These are phyloP conservation scores for Lizonia empirigonia DNA, from an alignment of 2,329 filamentous ascomycete genomes.

Conservation along the genomic window DNA sequence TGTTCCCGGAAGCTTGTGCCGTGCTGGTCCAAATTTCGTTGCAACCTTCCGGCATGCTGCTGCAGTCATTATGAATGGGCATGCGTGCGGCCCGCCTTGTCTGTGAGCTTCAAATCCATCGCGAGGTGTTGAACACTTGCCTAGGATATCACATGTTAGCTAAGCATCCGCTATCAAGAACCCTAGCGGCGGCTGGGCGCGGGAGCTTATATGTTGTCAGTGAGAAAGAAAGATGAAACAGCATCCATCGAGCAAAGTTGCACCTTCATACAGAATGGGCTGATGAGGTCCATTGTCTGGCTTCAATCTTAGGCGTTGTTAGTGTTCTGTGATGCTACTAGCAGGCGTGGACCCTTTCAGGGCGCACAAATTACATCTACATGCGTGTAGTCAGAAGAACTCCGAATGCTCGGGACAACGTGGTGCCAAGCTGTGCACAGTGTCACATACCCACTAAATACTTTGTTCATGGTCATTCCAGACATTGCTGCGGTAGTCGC, in stretches of 20 bases:
- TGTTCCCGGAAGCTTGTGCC: neutral
- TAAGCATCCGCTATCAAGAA: conserved; percentile 25
- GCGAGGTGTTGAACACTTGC: neutral
- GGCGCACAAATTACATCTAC: conserved; percentile 22
- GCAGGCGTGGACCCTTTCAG: conserved; percentile 11
- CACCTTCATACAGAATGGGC: conserved; percentile 6
- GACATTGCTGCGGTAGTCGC: neutral
- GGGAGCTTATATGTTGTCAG: conserved; percentile 21
- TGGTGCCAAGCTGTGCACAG: conserved; percentile 2
- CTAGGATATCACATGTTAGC: conserved; percentile 20
- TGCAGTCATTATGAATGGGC: neutral
- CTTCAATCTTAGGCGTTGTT: conserved; percentile 1
- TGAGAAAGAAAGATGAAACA: conserved; percentile 1
- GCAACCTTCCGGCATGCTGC: neutral
- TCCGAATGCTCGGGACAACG: conserved; percentile 4
- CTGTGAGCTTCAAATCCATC: neutral
- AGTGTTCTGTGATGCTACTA: conserved; percentile 4
- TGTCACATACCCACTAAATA: neutral
- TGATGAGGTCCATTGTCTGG: conserved; percentile 8
- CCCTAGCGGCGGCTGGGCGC: conserved; percentile 24
- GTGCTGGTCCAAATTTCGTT: neutral
- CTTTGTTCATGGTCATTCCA: neutral
- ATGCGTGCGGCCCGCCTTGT: neutral
- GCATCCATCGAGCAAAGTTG: neutral
- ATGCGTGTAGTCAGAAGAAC: conserved; percentile 15